These are phyloP conservation scores for Metarhizium humberi DNA, from an alignment of 2,329 filamentous ascomycete species.

Conservation along the genomic window DNA sequence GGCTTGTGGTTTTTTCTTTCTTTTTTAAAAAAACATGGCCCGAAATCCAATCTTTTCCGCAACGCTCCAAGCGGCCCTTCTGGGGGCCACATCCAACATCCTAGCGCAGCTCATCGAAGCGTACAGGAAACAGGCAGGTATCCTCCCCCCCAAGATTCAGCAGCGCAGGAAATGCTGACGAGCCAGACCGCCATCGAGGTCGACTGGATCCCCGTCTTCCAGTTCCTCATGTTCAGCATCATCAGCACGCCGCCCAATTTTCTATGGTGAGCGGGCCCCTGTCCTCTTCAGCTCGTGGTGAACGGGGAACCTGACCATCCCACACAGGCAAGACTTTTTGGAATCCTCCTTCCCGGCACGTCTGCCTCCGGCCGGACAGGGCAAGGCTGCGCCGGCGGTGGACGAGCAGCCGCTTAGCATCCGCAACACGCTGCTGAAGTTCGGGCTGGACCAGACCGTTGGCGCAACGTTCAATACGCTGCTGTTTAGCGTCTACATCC, in stretches of 20 bases:
- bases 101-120: slow-evolving; percentile 62
- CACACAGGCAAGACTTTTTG: slow-evolving; percentile 62
- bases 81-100: slow-evolving; percentile 61
- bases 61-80: slow-evolving; percentile 55
- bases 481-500: slow-evolving; percentile 51
- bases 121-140: slow-evolving; percentile 47
- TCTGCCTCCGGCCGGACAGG: slow-evolving; percentile 13
- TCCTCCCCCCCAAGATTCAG: background rate
- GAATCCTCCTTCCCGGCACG: slow-evolving; percentile 64
- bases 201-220: slow-evolving; percentile 59
- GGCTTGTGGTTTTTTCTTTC: too few species aligned
- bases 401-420: slow-evolving; percentile 37
- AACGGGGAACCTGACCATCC: background rate
- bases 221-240: slow-evolving; percentile 67
- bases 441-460: slow-evolving; percentile 58
- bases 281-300: too few species aligned
- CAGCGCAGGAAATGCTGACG: background rate
- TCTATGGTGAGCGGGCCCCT: slow-evolving; percentile 48
- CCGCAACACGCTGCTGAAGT: slow-evolving; percentile 57
- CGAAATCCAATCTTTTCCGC: slow-evolving; percentile 45
- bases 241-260: slow-evolving; percentile 76
- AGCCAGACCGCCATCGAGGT: slow-evolving; percentile 25
- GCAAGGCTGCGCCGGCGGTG: background rate
- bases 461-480: slow-evolving; percentile 57
- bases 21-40: slow-evolving; percentile 12